Evolutionary conservation across 345 rosid genomes (phyloP).

Genomic region (Rhodomyrtus tomentosa): DNA sequence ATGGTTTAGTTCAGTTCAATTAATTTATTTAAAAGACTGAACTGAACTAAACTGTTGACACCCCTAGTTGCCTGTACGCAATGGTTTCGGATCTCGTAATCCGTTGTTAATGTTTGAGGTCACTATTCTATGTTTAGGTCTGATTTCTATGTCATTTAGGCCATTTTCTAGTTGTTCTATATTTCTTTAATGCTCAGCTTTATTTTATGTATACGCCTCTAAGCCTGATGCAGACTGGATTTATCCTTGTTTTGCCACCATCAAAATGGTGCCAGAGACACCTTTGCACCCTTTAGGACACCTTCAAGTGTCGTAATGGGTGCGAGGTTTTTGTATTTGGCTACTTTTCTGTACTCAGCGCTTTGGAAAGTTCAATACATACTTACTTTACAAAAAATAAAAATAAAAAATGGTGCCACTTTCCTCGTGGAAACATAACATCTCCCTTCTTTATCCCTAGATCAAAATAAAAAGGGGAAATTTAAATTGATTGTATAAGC

Average conservation of each 20-base stretch:
- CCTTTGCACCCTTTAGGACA: no score
- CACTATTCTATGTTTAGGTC: neutral
- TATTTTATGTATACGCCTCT: neutral
- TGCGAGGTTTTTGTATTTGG: no score
- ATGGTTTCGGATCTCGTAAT: neutral
- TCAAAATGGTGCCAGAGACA: neutral
- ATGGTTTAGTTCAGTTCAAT: no score
- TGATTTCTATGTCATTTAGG: rapidly evolving
- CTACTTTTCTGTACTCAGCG: no score
- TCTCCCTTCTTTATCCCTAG: neutral
- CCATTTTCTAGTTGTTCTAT: neutral
- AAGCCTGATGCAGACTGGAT: neutral
- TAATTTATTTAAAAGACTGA: no score
- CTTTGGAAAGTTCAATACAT: no score
- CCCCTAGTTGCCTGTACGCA: neutral
- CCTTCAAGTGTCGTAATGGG: no score
- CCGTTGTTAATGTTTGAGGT: neutral
- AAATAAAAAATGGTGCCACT: neutral
- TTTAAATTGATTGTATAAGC: neutral
- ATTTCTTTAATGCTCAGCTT: neutral
- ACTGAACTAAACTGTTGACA: no score
- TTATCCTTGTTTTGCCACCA: neutral
- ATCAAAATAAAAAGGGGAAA: neutral
- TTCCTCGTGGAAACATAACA: neutral
- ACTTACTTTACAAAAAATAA: no score